Evolutionary conservation across 768 basidiomycete genomes (phyloP).

Genomic region (Amanita molliuscula): DNA sequence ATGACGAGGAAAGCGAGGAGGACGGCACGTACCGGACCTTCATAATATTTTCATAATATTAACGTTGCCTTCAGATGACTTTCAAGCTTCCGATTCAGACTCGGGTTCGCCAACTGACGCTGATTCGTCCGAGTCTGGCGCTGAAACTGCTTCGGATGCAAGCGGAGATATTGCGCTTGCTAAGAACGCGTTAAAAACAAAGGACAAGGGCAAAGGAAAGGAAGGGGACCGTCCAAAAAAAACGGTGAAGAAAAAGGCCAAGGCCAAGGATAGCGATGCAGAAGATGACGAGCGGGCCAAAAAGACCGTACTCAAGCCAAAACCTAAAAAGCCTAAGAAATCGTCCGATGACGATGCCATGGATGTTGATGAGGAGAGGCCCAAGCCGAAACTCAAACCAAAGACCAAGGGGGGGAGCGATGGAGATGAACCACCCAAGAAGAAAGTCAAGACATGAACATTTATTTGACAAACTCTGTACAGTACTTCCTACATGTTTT

Average conservation of each 20-base stretch:
- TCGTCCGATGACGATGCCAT: slow-evolving; percentile 32
- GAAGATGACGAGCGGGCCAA: slow-evolving; percentile 24
- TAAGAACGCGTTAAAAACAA: slow-evolving; percentile 30
- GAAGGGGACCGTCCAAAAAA: slow-evolving; percentile 20
- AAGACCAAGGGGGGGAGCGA: slow-evolving; percentile 25
- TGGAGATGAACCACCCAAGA: slow-evolving; percentile 51
- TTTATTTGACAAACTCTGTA: neutral
- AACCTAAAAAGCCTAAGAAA: slow-evolving; percentile 25
- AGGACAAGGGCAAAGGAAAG: slow-evolving; percentile 30
- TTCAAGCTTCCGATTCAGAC: slow-evolving; percentile 78
- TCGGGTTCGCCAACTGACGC: slow-evolving; percentile 77
- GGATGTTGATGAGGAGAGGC: slow-evolving; percentile 36
- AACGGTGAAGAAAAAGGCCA: slow-evolving; percentile 27
- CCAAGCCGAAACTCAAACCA: slow-evolving; percentile 31
- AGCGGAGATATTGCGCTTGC: slow-evolving; percentile 66
- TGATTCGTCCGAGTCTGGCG: slow-evolving; percentile 60
- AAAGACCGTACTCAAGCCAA: slow-evolving; percentile 27
- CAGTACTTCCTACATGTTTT: neutral
- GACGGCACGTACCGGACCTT: slow-evolving; percentile 32
- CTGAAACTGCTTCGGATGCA: slow-evolving; percentile 75
- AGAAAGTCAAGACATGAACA: slow-evolving; percentile 44
- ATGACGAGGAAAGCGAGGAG: slow-evolving; percentile 70
- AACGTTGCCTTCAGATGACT: slow-evolving; percentile 56
- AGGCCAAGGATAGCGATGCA: slow-evolving; percentile 24
- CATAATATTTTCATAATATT: neutral